A percentile compares a stretch with the other conserved stretches of the same genome.
Evolutionary conservation across 139 green algal genomes (phyloP).

Genomic region (Closterium sp.): DNA sequence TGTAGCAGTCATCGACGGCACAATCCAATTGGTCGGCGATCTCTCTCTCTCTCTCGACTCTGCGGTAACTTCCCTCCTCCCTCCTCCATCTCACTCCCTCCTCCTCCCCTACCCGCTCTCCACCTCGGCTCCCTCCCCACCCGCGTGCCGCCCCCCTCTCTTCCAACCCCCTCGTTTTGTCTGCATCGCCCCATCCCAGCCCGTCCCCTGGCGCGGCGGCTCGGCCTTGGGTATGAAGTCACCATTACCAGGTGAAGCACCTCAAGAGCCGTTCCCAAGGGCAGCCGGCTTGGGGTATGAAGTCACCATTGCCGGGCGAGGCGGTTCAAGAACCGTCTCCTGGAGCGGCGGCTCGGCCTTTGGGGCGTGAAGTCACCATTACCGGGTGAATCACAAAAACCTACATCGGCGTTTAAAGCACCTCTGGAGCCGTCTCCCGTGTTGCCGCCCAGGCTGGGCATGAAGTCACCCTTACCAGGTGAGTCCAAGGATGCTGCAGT

Average conservation of each 20-base stretch:
- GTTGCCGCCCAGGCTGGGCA: no score
- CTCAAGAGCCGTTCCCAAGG: no score
- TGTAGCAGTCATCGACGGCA: slow-evolving; percentile 1
- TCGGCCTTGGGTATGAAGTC: background rate
- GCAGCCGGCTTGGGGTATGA: background rate
- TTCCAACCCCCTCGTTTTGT: background rate
- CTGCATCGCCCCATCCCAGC: background rate
- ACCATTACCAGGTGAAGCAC: background rate
- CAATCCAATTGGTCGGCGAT: background rate
- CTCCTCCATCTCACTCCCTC: no score
- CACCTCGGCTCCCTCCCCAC: background rate
- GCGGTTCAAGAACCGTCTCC: no score
- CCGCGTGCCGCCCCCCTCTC: background rate
- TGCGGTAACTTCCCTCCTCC: background rate
- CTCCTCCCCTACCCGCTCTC: background rate
- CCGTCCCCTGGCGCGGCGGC: background rate
- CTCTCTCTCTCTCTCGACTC: background rate
- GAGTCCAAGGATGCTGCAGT: no score
- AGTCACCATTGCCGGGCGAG: background rate
- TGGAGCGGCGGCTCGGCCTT: no score
- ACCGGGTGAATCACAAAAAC: no score
- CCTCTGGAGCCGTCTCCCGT: no score
- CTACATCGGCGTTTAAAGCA: no score
- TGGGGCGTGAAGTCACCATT: no score
- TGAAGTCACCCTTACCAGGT: no score